phyloP scores from a whole-genome alignment of 306 rosid genomes.

The Erythrophleum fordii region DNA sequence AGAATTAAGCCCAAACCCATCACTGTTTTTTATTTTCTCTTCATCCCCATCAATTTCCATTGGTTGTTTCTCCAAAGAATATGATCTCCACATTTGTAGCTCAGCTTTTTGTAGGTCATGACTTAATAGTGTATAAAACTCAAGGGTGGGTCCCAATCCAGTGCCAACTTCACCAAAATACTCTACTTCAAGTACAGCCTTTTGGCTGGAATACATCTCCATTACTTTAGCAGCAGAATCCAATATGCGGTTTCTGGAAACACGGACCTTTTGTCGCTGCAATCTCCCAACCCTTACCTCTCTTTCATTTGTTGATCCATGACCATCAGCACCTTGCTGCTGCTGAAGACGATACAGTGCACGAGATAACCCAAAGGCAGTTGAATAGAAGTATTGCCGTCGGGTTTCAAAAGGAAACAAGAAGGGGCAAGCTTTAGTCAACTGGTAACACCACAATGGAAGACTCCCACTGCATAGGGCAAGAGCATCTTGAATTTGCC shows the following conservation, averaged over 20 bases:
- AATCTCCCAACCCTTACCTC: slow-evolving; percentile 98
- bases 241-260: slow-evolving; percentile 90
- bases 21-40: slow-evolving; percentile 50
- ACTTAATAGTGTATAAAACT: slow-evolving; percentile 95
- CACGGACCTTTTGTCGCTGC: slow-evolving; percentile 98
- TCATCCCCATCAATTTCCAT: slow-evolving; percentile 82
- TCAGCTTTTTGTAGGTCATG: slow-evolving; percentile 85
- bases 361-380: slow-evolving; percentile 98
- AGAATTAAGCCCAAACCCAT: slow-evolving; percentile 38
- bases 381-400: slow-evolving; percentile 93
- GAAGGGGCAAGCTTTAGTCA: slow-evolving; percentile 98
- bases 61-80: slow-evolving; percentile 51
- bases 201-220: slow-evolving; percentile 99
- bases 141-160: slow-evolving; percentile 98
- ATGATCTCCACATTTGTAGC: slow-evolving; percentile 94
- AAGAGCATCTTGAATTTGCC: slow-evolving; percentile 99
- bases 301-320: slow-evolving; percentile 84
- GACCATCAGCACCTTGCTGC: slow-evolving; percentile 99
- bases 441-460: slow-evolving; percentile 97
- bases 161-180: slow-evolving; percentile 99
- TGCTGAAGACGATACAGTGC: slow-evolving; percentile 95
- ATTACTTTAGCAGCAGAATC: slow-evolving; percentile 99
- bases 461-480: slow-evolving; percentile 99
- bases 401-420: slow-evolving; percentile 97
- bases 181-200: slow-evolving; percentile 99